Conservation (phyloP, 2,329 filamentous ascomycete genomes). For the Trichoderma aggressivum region DNA sequence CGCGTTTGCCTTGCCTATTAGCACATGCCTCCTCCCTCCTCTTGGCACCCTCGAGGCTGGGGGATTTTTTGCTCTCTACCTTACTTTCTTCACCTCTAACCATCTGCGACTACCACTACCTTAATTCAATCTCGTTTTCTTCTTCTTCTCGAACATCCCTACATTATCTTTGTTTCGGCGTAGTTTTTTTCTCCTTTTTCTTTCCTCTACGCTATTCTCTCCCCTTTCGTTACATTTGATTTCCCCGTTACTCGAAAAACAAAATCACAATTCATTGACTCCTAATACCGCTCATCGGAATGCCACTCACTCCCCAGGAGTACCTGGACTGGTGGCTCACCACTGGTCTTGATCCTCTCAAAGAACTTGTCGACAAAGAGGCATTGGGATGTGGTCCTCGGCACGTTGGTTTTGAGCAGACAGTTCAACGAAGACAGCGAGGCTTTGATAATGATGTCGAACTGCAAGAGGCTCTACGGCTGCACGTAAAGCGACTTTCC, state of each 20-base stretch:
- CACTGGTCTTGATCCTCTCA: slow-evolving; percentile 26
- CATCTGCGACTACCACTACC: background rate
- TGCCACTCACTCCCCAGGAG: slow-evolving; percentile 32
- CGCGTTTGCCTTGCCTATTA: background rate
- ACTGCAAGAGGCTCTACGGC: slow-evolving; percentile 23
- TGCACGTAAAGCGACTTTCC: slow-evolving; percentile 23
- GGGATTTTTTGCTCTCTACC: background rate
- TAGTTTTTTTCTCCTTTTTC: background rate
- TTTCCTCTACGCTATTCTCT: background rate
- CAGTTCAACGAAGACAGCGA: slow-evolving; percentile 30
- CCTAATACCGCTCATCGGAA: slow-evolving; percentile 17
- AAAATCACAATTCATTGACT: background rate
- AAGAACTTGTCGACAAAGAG: slow-evolving; percentile 26
- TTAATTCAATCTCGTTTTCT: background rate
- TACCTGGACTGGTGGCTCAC: slow-evolving; percentile 36
- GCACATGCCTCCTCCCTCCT: background rate
- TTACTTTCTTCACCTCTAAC: background rate
- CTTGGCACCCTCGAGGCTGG: background rate
- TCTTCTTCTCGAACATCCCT: background rate
- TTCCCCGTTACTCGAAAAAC: background rate
- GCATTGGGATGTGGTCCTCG: slow-evolving; percentile 21
- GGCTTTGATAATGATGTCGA: slow-evolving; percentile 31
- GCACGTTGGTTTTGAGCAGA: slow-evolving; percentile 35
- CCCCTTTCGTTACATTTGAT: background rate
- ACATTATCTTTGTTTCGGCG: background rate